Evolutionary conservation across 2,329 filamentous ascomycete genomes (phyloP).

Genomic region (Penicillium sp.): DNA sequence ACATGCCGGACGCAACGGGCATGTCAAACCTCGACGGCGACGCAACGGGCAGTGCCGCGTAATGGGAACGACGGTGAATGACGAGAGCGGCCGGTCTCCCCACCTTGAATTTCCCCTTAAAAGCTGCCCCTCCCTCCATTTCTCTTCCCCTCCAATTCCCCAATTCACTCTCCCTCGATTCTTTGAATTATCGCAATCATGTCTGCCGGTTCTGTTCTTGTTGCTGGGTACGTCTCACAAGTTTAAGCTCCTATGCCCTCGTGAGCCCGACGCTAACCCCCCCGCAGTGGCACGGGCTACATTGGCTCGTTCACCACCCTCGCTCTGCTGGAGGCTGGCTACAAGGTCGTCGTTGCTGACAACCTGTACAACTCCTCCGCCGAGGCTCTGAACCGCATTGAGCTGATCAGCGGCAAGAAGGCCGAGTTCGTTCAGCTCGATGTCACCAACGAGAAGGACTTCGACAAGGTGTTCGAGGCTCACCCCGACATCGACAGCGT

Average conservation of each 20-base stretch:
- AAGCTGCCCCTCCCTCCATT: slow-evolving; percentile 4
- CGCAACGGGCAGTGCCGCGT: background rate
- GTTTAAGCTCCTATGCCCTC: background rate
- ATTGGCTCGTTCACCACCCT: slow-evolving; percentile 97
- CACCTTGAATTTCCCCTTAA: slow-evolving; percentile 3
- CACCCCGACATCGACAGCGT: slow-evolving; percentile 96
- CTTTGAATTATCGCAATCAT: slow-evolving; percentile 48
- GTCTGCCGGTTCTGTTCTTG: slow-evolving; percentile 81
- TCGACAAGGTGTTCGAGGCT: slow-evolving; percentile 83
- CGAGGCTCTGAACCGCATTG: slow-evolving; percentile 90
- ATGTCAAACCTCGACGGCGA: background rate
- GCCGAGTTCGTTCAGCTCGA: slow-evolving; percentile 83
- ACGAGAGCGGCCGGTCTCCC: background rate
- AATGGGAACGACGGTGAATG: background rate
- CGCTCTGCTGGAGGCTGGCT: slow-evolving; percentile 86
- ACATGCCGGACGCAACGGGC: no score
- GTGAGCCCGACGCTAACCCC: slow-evolving; percentile 25
- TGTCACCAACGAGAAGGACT: slow-evolving; percentile 76
- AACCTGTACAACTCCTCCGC: slow-evolving; percentile 95
- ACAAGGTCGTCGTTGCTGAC: slow-evolving; percentile 95
- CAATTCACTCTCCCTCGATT: slow-evolving; percentile 3
- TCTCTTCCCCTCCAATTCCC: slow-evolving; percentile 1
- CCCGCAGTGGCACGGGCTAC: slow-evolving; percentile 81
- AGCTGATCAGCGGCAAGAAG: slow-evolving; percentile 85
- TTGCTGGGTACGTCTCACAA: slow-evolving; percentile 72